A percentile compares a stretch with the other conserved stretches of the same genome.
Evolutionary conservation across 345 rosid species (phyloP).

Genomic region (Ceriops decandra): DNA sequence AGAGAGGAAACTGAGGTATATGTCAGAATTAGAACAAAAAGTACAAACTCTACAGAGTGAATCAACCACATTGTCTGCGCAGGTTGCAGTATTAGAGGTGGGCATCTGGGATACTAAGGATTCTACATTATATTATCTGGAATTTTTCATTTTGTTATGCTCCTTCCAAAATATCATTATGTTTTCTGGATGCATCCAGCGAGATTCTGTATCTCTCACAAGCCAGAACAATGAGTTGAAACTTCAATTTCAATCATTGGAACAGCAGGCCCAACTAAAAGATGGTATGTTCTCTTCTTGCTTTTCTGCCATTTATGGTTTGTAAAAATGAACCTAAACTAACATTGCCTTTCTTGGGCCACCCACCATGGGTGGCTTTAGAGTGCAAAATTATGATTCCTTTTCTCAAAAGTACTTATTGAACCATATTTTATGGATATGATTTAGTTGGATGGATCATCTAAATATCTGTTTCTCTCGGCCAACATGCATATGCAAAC

Average conservation of each 20-base stretch:
- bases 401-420: too few relatives aligned
- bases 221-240: conserved; percentile 54
- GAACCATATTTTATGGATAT: too few relatives aligned
- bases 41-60: neutral
- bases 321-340: neutral
- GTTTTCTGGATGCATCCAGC: conserved; percentile 23
- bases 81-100: neutral
- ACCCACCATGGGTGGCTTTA: too few relatives aligned
- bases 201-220: conserved; percentile 44
- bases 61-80: neutral
- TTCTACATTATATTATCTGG: neutral
- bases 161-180: neutral
- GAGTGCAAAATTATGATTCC: too few relatives aligned
- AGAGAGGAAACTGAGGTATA: conserved; percentile 1
- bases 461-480: too few relatives aligned
- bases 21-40: neutral
- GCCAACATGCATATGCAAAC: too few relatives aligned
- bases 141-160: conserved; percentile 1
- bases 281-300: conserved; percentile 36
- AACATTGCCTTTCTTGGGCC: neutral
- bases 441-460: too few relatives aligned
- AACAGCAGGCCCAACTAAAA: conserved; percentile 56
- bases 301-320: neutral
- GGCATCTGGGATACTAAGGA: neutral
- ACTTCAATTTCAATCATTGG: conserved; percentile 62